These are phyloP conservation scores for Candida awuae DNA, from an alignment of 805 yeast genomes.

Conservation along the genomic window DNA sequence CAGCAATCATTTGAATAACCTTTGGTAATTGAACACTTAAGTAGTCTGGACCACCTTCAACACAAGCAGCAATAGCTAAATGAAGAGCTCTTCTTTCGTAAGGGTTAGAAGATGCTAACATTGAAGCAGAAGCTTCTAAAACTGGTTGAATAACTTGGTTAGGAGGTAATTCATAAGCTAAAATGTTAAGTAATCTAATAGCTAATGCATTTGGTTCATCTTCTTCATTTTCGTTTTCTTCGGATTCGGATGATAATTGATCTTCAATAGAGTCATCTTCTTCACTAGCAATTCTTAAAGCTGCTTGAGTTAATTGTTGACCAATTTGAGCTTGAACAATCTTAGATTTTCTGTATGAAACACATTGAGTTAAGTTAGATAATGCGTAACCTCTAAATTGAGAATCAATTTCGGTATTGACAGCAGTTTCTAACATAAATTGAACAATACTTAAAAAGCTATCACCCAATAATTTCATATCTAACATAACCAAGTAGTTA, in stretches of 20 bases:
- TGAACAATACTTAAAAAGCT: constrained; percentile 59
- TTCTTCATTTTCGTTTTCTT: constrained; percentile 91
- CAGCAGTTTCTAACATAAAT: constrained; percentile 68
- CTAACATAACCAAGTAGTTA: constrained; percentile 69
- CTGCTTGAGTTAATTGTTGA: constrained; percentile 64
- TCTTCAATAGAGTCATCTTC: constrained; percentile 69
- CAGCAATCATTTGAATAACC: constrained; percentile 61
- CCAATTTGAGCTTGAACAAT: constrained; percentile 77
- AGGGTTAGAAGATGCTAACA: constrained; percentile 55
- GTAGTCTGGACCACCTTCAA: constrained; percentile 92
- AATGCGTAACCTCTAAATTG: constrained; percentile 79
- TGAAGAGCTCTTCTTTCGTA: constrained; percentile 84
- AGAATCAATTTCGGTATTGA: constrained; percentile 59
- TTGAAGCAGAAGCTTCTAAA: constrained; percentile 50
- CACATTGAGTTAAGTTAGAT: constrained; percentile 73
- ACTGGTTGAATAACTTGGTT: constrained; percentile 82
- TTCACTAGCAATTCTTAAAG: constrained; percentile 71
- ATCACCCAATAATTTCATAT: constrained; percentile 72
- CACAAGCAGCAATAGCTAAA: constrained; percentile 71
- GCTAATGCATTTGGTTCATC: constrained; percentile 72
- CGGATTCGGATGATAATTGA: constrained; percentile 71
- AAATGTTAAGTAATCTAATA: constrained; percentile 66
- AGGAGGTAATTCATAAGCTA: constrained; percentile 84
- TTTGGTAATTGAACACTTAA: constrained; percentile 66
- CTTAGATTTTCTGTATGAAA: constrained; percentile 73